Base-by-base conservation (phyloP, 108 stramenopile species). In the Discostella pseudostelligera region DNA sequence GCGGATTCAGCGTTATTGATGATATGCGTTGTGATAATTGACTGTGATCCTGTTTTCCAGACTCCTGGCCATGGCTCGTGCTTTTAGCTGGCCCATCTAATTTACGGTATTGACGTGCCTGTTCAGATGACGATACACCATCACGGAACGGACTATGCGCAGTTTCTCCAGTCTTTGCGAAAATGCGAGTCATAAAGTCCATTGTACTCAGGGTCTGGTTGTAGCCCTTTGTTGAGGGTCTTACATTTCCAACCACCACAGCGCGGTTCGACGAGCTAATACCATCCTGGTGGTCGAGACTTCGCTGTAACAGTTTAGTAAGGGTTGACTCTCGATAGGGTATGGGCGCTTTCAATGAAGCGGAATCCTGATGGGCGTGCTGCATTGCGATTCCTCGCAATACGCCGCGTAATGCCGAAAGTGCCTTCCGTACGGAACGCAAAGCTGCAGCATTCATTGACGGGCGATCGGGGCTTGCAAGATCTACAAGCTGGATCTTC, bases 291-390 rank as follows among this genome's bases (percentile, higher is more conserved):
- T 61, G 49, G 47, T 89, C 86, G 21, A 94, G 50, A 32, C 77
- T 57, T 59, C 89, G 74, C 61, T 94, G 89, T 56, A 94, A 47
- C 11, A 94, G 64, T 74, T 90, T 79, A 8, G 88, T 91, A 4
- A 94, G 65, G 10, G 84, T 83, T 16, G 78, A 84, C 64, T 89
- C 87, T 32, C 93, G 74, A 69, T 74, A 91, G 1, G 85, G 80
- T 32, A 80, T 51, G 11, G 84, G 28, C 12, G 68, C 53, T 28
- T 45, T 51, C 32, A 32, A n/a, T 3, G 59, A 68, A 39, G 50
- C 9, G 3, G 47, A 59, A 14, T 26, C 8, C 0, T 59, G 20
- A 35, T 46, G 25, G 14, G 44, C 20, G 42, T 59, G 55, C 51
- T 70, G 39, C 16, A 39, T 50, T 24, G 66, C 51, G 14, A 80